phyloP scores from a whole-genome alignment of 2,329 filamentous ascomycete genomes.

The Claviceps paspali region DNA sequence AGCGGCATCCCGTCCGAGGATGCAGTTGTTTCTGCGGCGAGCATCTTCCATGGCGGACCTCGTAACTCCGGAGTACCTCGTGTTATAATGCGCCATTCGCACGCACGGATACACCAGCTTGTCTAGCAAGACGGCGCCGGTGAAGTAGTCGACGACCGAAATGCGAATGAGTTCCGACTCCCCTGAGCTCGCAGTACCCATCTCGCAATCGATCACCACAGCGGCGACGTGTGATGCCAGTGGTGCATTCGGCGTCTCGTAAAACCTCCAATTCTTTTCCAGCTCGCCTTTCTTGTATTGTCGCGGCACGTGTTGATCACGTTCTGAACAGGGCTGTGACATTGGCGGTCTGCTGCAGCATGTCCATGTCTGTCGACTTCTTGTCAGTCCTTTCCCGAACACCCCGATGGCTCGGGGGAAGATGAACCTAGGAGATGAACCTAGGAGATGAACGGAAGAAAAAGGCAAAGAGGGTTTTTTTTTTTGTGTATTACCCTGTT shows the following conservation, averaged over 20 bases:
- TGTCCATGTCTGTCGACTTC: conserved; percentile 13
- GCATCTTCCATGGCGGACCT: conserved; percentile 22
- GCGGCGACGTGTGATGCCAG: conserved; percentile 7
- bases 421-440: no score
- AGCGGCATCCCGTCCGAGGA: conserved; percentile 27
- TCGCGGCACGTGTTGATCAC: conserved; percentile 12
- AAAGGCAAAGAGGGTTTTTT: neutral
- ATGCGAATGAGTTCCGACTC: conserved; percentile 38
- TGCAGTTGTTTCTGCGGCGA: conserved; percentile 15
- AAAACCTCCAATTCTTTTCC: conserved; percentile 13
- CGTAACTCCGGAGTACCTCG: conserved; percentile 33
- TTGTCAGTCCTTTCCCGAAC: neutral
- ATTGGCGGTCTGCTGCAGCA: conserved; percentile 14
- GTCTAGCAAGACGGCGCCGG: conserved; percentile 31
- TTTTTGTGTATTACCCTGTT: conserved; percentile 10
- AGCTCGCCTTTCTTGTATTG: conserved; percentile 13
- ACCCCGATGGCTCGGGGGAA: no score
- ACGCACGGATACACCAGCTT: conserved; percentile 32
- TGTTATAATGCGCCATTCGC: conserved; percentile 32
- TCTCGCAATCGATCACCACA: conserved; percentile 40
- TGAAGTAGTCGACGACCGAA: conserved; percentile 35
- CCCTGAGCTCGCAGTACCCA: conserved; percentile 29
- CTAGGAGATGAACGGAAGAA: neutral
- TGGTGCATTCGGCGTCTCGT: conserved; percentile 6
- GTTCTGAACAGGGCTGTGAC: conserved; percentile 12